Conservation (phyloP, 2,329 filamentous ascomycete genomes). For the Hypoxylon sp. region DNA sequence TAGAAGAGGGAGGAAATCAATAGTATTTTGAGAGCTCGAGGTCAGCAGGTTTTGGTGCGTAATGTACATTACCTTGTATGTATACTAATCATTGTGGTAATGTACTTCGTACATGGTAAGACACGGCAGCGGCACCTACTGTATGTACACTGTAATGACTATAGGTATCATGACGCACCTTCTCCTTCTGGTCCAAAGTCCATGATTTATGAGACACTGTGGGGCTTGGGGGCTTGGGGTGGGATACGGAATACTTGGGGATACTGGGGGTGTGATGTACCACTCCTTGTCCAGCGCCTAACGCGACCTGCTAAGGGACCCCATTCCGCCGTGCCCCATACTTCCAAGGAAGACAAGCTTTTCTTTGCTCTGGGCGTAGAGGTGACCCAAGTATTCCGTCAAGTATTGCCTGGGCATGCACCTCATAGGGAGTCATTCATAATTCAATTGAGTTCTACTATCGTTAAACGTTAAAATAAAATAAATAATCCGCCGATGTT, state of each 20-base stretch:
- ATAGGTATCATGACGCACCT: neutral
- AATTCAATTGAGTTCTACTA: neutral
- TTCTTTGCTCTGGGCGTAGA: slow-evolving; percentile 23
- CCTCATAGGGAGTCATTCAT: too few species aligned
- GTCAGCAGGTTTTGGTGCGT: slow-evolving; percentile 12
- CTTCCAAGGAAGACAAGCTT: slow-evolving; percentile 39
- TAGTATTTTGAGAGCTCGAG: slow-evolving; percentile 11
- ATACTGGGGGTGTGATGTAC: neutral
- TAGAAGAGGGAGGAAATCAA: slow-evolving; percentile 13
- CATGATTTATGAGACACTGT: slow-evolving; percentile 22
- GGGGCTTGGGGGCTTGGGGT: slow-evolving; percentile 11
- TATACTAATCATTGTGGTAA: slow-evolving; percentile 4
- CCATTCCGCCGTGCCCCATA: neutral
- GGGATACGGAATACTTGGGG: too few species aligned
- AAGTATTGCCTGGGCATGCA: neutral
- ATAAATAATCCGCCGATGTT: neutral
- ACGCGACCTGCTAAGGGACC: slow-evolving; percentile 8
- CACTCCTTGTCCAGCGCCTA: slow-evolving; percentile 12
- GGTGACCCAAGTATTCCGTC: slow-evolving; percentile 2
- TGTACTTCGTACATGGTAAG: slow-evolving; percentile 23
- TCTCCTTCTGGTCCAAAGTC: slow-evolving; percentile 12
- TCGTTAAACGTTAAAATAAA: too few species aligned
- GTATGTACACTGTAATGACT: slow-evolving; percentile 7
- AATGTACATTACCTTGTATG: too few species aligned
- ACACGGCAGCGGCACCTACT: slow-evolving; percentile 17